Base-by-base conservation (phyloP, 495 filamentous ascomycete species). In the Tricharina praecox region DNA sequence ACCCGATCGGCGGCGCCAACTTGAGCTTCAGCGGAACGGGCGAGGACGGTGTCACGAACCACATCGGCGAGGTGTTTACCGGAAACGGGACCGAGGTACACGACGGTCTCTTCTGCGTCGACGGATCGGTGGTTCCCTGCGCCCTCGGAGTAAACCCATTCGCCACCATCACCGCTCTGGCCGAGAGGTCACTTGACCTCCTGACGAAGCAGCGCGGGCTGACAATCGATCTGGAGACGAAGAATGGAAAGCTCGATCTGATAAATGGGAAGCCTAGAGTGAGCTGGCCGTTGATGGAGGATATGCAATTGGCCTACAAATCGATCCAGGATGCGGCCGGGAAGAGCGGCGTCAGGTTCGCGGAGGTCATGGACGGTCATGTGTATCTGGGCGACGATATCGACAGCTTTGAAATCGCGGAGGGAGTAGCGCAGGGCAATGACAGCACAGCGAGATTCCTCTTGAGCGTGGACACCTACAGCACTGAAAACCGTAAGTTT, bases 141-240 rank as follows among this genome's bases (percentile, higher is more conserved):
- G 68, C 75, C n/a, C 61, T 82, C 10, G 75, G 75, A 23, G 74
- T 75, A 10, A 82, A 82, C 53, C 76, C 76, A n/a, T 72, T 79
- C 47, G 79, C 75, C 13, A 83, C 77, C 2, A 80, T 81, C 30
- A 70, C 77, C 0, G 76, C 78, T 16, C 66, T 83, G 20, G 74
- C 78, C 0, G 77, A 81, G 60, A 67, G 78, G 24, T 72, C 70
- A 0, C 66, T 81, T 8, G 70, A 72, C 42, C 59, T 62, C 2
- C 68, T 75, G 37, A 62, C 66, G 4, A 49, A 56, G 48, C 58
- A 63, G 28, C 46, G 65, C 10, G 53, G 56, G 1, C 64, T 75
- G 23, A 49, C 45, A 16, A 71, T 79, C 46, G 68, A 72, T 58
- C 56, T 67, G 0, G 33, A 59, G 3, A 68, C 68, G 15, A 53